Evolutionary conservation across 2,329 filamentous ascomycete species (phyloP).

Genomic region (Herpomyces periplanetae): DNA sequence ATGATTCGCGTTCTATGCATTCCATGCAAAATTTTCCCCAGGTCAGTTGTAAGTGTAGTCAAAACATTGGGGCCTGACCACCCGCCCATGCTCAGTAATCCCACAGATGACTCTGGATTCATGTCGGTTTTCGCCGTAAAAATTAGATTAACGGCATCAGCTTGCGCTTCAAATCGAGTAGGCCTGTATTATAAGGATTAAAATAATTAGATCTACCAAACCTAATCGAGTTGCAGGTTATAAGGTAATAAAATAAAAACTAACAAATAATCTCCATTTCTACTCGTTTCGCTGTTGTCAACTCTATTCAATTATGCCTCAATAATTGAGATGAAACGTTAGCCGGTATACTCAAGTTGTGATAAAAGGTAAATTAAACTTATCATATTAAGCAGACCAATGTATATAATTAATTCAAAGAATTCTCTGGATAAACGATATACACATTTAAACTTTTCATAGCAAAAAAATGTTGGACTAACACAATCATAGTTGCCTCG

Average conservation of each 20-base stretch:
- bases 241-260: conserved; percentile 2
- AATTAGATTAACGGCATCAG: conserved; percentile 70
- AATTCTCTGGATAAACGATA: conserved; percentile 4
- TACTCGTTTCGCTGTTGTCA: conserved; percentile 93
- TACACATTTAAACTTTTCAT: no score
- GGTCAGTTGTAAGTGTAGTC: conserved; percentile 76
- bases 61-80: conserved; percentile 90
- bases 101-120: conserved; percentile 86
- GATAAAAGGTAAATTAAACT: conserved; percentile 3
- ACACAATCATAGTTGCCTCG: conserved; percentile 94
- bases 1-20: conserved; percentile 78
- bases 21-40: conserved; percentile 71
- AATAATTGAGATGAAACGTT: no score
- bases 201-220: conserved; percentile 2
- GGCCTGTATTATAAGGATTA: conserved; percentile 17
- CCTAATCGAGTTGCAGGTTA: no score
- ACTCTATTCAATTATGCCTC: conserved; percentile 20
- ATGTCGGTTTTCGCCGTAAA: conserved; percentile 81
- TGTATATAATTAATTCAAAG: conserved; percentile 2
- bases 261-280: conserved; percentile 59
- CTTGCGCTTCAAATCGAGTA: conserved; percentile 77
- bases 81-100: conserved; percentile 93
- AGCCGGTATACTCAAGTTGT: conserved; percentile 4
- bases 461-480: no score
- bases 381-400: conserved; percentile 3